A percentile compares a stretch with the other conserved stretches of the same genome.
These are phyloP conservation scores for Warburgia ugandensis DNA, from an alignment of 164 flowering plant genomes.

Conservation along the genomic window DNA sequence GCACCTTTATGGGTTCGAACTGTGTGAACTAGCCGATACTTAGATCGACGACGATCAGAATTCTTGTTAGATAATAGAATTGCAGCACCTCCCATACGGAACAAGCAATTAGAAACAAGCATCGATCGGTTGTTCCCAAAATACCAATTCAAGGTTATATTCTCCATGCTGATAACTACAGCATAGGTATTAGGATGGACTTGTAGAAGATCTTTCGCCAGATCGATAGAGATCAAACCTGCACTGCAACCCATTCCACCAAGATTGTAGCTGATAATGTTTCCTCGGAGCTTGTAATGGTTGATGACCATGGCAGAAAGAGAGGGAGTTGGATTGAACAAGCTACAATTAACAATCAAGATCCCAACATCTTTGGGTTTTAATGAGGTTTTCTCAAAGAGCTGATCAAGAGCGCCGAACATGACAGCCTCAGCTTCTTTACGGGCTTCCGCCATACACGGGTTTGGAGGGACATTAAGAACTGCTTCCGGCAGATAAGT, in stretches of 20 bases:
- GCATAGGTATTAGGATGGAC: slow-evolving; percentile 79
- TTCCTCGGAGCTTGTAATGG: slow-evolving; percentile 77
- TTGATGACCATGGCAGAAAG: slow-evolving; percentile 75
- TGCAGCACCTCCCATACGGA: slow-evolving; percentile 83
- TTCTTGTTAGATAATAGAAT: slow-evolving; percentile 63
- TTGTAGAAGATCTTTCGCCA: slow-evolving; percentile 73
- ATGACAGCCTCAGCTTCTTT: slow-evolving; percentile 68
- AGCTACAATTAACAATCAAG: slow-evolving; percentile 65
- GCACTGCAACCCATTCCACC: slow-evolving; percentile 92
- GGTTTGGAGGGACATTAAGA: slow-evolving; percentile 65
- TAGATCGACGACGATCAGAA: slow-evolving; percentile 52
- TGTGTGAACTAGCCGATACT: slow-evolving; percentile 67
- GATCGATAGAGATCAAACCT: slow-evolving; percentile 68
- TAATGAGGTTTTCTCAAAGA: slow-evolving; percentile 45
- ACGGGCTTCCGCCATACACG: slow-evolving; percentile 72
- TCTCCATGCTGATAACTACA: slow-evolving; percentile 69
- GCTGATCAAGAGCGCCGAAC: slow-evolving; percentile 75
- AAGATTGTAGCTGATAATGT: slow-evolving; percentile 53
- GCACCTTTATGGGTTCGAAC: slow-evolving; percentile 77
- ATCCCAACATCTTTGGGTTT: slow-evolving; percentile 73
- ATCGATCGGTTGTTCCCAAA: slow-evolving; percentile 76
- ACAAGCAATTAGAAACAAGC: slow-evolving; percentile 81
- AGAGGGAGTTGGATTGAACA: slow-evolving; percentile 84
- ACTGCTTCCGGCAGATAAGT: slow-evolving; percentile 74
- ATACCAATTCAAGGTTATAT: slow-evolving; percentile 75